phyloP scores from a whole-genome alignment of 768 basidiomycete genomes.

The Coprinellus aureogranulatus region DNA sequence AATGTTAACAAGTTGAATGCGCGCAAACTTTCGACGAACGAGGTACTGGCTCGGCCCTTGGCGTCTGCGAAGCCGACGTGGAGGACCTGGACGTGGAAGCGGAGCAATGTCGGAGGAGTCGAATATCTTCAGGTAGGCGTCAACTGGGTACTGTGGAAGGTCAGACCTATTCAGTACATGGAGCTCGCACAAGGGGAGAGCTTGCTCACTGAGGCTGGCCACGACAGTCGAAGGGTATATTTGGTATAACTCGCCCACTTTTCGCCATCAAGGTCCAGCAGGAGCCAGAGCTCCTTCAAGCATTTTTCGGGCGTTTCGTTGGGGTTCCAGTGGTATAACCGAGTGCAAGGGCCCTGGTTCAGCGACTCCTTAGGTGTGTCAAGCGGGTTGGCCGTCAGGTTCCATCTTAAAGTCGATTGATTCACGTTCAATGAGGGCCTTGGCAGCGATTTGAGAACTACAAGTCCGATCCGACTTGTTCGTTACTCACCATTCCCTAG shows the following conservation, averaged over 20 bases:
- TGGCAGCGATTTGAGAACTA: neutral
- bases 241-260: constrained; percentile 40
- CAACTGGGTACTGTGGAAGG: constrained; percentile 24
- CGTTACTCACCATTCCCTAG: constrained; percentile 27
- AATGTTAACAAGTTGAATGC: constrained; percentile 51
- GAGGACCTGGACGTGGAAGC: constrained; percentile 10
- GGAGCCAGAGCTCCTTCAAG: constrained; percentile 47
- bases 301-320: constrained; percentile 19
- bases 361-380: constrained; percentile 23
- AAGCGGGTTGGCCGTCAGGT: constrained; percentile 41
- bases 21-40: constrained; percentile 49
- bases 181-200: neutral
- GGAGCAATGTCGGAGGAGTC: constrained; percentile 28
- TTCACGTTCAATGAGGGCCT: constrained; percentile 41
- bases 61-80: constrained; percentile 1
- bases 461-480: neutral
- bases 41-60: constrained; percentile 17
- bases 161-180: neutral
- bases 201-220: constrained; percentile 52
- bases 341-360: constrained; percentile 20
- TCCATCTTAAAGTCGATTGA: constrained; percentile 33
- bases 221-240: constrained; percentile 54
- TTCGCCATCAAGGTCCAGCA: constrained; percentile 41
- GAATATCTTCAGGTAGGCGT: constrained; percentile 25
- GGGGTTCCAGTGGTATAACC: constrained; percentile 16